A percentile compares a stretch with the other conserved stretches of the same genome.
phyloP scores from a whole-genome alignment of 1,284 basidiomycete genomes.

The Rhodotorula sp. region DNA sequence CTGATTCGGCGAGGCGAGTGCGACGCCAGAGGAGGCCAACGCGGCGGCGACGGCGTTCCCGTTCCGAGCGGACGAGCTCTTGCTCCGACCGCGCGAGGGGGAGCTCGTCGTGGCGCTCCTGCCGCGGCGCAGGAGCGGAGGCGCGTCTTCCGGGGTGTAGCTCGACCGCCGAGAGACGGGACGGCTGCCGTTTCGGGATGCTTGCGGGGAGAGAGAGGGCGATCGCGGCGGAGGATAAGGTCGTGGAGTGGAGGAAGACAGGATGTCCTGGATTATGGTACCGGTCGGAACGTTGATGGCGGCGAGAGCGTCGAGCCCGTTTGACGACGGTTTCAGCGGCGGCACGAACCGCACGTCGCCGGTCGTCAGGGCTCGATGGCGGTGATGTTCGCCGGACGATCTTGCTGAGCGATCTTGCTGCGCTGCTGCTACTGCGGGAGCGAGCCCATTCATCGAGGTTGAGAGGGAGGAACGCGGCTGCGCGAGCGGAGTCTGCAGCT shows the following conservation, averaged over 20 bases:
- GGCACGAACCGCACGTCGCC: neutral
- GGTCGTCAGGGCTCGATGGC: neutral
- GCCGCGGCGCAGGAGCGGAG: neutral
- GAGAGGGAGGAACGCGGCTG: constrained; percentile 1
- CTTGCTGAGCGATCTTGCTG: neutral
- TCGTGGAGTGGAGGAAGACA: too few relatives aligned
- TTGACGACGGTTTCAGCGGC: neutral
- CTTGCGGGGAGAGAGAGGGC: neutral
- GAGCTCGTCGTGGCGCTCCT: constrained; percentile 4
- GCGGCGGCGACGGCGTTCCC: constrained; percentile 35
- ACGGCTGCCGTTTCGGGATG: neutral
- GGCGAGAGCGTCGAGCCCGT: constrained; percentile 33
- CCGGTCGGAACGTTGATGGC: constrained; percentile 13
- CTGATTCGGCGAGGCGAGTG: constrained; percentile 28
- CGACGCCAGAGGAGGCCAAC: constrained; percentile 29
- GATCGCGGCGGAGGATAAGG: neutral
- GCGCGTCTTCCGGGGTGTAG: constrained; percentile 11
- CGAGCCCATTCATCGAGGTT: neutral
- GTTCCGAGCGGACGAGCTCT: neutral
- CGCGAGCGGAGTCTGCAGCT: constrained; percentile 17
- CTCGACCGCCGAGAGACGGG: constrained; percentile 19
- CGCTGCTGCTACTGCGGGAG: constrained; percentile 15
- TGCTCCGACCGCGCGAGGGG: neutral
- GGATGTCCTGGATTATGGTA: neutral
- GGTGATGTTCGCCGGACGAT: neutral